These are phyloP conservation scores for Pyrenophora graminea DNA, from an alignment of 2,329 filamentous ascomycete genomes.

Conservation along the genomic window DNA sequence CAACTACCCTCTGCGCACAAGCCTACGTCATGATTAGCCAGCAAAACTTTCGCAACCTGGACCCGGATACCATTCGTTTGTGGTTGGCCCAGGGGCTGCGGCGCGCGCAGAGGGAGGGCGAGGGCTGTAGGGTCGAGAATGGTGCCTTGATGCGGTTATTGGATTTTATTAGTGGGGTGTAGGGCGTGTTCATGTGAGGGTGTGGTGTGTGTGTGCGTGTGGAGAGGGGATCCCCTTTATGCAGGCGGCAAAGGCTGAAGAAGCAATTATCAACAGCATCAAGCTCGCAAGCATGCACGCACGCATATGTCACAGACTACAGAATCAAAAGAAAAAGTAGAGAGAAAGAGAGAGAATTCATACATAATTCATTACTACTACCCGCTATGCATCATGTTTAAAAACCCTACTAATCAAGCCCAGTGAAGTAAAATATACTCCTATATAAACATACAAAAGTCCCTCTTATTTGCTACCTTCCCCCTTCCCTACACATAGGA, in stretches of 20 bases:
- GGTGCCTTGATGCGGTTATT: conserved; percentile 38
- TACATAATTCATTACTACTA: conserved; percentile 15
- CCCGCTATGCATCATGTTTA: conserved; percentile 23
- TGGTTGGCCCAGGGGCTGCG: conserved; percentile 41
- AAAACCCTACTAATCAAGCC: neutral
- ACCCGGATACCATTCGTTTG: conserved; percentile 35
- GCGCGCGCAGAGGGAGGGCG: conserved; percentile 32
- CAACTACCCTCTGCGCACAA: conserved; percentile 41
- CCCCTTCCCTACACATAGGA: no score
- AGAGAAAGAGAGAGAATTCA: neutral
- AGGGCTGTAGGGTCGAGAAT: conserved; percentile 45
- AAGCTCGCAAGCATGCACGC: no score
- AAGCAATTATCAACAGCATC: no score
- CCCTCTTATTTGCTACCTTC: no score
- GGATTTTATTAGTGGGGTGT: conserved; percentile 43
- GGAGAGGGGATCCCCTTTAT: no score
- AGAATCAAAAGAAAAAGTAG: no score
- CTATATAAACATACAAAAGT: no score
- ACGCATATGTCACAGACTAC: no score
- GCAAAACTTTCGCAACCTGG: conserved; percentile 41
- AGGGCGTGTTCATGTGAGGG: neutral
- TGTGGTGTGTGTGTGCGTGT: no score
- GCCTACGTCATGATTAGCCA: conserved; percentile 42
- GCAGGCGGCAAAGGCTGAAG: no score
- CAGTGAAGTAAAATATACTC: no score